Evolutionary conservation across 345 rosid species (phyloP).

Genomic region (Raphanus sativus): DNA sequence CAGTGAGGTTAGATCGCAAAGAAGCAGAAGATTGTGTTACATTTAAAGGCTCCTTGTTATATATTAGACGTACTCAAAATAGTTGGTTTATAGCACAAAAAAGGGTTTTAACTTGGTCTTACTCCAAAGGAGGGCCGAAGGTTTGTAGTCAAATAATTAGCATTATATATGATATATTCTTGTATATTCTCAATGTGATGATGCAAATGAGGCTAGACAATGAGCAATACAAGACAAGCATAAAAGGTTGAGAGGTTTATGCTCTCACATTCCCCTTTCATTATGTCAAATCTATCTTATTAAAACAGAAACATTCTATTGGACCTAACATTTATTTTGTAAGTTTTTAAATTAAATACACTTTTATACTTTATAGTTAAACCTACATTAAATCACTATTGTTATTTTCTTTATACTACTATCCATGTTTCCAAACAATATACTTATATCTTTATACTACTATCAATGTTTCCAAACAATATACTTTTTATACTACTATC

Average conservation of each 20-base stretch:
- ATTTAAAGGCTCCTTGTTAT: background rate
- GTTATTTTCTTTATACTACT: no score
- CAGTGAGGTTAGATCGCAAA: conserved; percentile 11
- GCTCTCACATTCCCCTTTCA: background rate
- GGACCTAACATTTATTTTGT: no score
- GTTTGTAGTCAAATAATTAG: conserved; percentile 10
- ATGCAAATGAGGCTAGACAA: conserved; percentile 12
- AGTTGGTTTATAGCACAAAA: background rate
- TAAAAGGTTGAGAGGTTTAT: background rate
- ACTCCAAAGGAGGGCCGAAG: conserved; percentile 13
- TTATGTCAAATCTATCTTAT: background rate
- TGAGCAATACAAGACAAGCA: background rate
- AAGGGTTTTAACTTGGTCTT: background rate
- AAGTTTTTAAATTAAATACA: no score
- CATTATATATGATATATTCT: conserved; percentile 12
- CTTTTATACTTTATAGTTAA: no score
- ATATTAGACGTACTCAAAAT: background rate
- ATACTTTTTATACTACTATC: no score
- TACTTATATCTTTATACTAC: no score
- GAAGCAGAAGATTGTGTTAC: background rate
- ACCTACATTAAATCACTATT: no score
- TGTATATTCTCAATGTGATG: conserved; percentile 17
- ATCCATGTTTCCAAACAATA: no score
- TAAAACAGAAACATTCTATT: no score
- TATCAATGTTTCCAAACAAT: no score